Evolutionary conservation across 331 rosid species (phyloP), one percentile per base, ranked within the genome.

Genomic region (Rhamnella rubrinervis): DNA sequence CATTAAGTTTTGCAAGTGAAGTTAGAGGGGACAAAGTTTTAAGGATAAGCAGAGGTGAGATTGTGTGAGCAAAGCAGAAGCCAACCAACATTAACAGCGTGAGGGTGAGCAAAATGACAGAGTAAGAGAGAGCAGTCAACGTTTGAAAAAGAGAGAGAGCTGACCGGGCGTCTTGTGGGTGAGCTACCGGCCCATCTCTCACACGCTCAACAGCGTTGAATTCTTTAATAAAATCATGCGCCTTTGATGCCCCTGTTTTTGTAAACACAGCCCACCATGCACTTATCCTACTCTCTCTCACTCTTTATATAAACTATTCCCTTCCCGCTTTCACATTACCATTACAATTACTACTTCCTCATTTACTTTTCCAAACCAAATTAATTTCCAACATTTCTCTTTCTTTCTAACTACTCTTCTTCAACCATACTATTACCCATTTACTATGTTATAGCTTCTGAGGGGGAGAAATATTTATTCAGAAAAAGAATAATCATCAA

Each of bases 161-260:
- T 95, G 98, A 95, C 98, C 96, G 56, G 81, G 98, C 81, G 84
- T 89, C 91, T 83, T 84, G 89, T 76, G 98, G 91, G 98, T 95
- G 98, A 91, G 91, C 89, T 82, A 91, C 96, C 98, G 56, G 87
- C 97, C 86, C 55, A 80, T 59, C 74, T 76, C 71, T 80, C 88
- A 90, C 98, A 91, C 96, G 91, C 96, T 78, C 92, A 70, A 81
- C 56, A 82, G 97, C 91, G 98, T 93, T 93, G 98, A 89, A 93
- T 89, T 87, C 81, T 93, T 93, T 89, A 89, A 87, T 87, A 64
- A 63, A 78, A 73, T 91, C 98, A 91, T 86, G 97, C 97, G 58
- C 89, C 93, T 93, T 88, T 85, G 89, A 90, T 93, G 97, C 73
- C 78, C 65, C 71, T 68, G 71, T 72, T 25, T 40, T 35, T 63